Conservation (phyloP, 169 alveolate genomes). For the Amoebophrya sp. region DNA sequence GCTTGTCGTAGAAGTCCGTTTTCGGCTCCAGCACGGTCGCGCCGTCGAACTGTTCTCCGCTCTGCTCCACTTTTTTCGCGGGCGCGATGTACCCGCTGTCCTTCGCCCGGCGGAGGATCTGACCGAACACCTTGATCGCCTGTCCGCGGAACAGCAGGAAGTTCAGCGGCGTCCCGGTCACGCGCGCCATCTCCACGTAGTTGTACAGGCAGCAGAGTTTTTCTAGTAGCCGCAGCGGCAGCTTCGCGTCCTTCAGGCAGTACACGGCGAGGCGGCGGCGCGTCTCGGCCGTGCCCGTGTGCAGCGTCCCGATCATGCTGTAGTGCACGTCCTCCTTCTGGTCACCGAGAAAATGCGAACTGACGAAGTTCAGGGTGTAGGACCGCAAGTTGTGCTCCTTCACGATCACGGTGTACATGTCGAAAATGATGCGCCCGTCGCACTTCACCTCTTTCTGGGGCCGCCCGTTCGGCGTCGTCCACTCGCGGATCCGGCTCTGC, state of each 20-base stretch:
- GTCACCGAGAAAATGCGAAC: constrained; percentile 86
- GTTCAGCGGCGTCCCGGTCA: constrained; percentile 93
- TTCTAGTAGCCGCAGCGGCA: constrained; percentile 90
- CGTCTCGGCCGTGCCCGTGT: constrained; percentile 80
- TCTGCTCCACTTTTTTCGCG: constrained; percentile 22
- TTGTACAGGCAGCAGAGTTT: constrained; percentile 86
- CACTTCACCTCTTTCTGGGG: constrained; percentile 47
- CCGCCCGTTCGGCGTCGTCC: constrained; percentile 3
- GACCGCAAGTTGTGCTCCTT: constrained; percentile 91
- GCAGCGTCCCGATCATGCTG: constrained; percentile 83
- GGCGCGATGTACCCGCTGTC: constrained; percentile 20
- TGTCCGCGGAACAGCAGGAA: constrained; percentile 87
- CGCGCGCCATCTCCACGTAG: constrained; percentile 98
- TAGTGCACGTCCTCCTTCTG: constrained; percentile 99
- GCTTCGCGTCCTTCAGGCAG: constrained; percentile 95
- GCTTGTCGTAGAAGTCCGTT: constrained; percentile 81
- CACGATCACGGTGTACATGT: constrained; percentile 85
- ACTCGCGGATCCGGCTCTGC: not conserved
- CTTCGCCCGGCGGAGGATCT: constrained; percentile 32
- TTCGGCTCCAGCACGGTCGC: constrained; percentile 86
- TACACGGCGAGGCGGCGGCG: constrained; percentile 95
- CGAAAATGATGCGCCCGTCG: constrained; percentile 94
- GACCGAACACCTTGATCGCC: constrained; percentile 93
- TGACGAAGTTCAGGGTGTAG: constrained; percentile 91
- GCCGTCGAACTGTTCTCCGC: constrained; percentile 62